These are phyloP conservation scores for Entomortierella lignicola DNA, from an alignment of 192 early-diverging fungal species.

Conservation along the genomic window DNA sequence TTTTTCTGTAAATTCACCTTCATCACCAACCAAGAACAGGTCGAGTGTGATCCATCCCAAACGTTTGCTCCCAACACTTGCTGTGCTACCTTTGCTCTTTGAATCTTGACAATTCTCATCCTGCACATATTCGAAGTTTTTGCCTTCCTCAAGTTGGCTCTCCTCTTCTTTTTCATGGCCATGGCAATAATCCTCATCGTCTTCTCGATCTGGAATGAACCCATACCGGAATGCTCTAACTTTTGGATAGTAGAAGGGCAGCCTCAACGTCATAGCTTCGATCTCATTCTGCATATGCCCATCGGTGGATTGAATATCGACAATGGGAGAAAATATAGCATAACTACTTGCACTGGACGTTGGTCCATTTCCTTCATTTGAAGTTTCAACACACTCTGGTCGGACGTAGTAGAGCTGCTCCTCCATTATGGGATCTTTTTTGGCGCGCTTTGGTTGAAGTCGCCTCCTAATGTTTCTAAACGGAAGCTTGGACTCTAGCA, in stretches of 20 bases:
- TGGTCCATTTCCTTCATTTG: not conserved
- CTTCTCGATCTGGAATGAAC: constrained; percentile 24
- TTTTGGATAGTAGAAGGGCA: constrained; percentile 66
- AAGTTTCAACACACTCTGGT: not conserved
- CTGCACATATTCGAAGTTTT: not conserved
- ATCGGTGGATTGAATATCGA: not conserved
- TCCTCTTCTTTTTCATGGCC: not conserved
- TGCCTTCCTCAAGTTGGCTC: not conserved
- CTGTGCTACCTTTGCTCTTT: not conserved
- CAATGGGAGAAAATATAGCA: constrained; percentile 11
- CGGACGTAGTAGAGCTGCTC: constrained; percentile 56
- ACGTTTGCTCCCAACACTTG: constrained; percentile 9
- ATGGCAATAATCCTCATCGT: not conserved
- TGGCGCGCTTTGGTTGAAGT: constrained; percentile 60
- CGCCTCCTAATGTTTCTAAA: constrained; percentile 43
- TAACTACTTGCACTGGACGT: not conserved
- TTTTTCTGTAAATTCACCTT: constrained; percentile 49
- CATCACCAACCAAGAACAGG: constrained; percentile 30
- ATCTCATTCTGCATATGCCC: constrained; percentile 4
- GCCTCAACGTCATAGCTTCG: not conserved
- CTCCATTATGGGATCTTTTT: constrained; percentile 57
- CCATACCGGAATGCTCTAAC: constrained; percentile 53
- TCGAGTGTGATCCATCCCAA: constrained; percentile 45
- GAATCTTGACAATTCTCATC: not conserved
- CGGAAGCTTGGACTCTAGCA: constrained; percentile 11